Conservation (phyloP, 306 rosid species). For the Abrus pulchellus region DNA sequence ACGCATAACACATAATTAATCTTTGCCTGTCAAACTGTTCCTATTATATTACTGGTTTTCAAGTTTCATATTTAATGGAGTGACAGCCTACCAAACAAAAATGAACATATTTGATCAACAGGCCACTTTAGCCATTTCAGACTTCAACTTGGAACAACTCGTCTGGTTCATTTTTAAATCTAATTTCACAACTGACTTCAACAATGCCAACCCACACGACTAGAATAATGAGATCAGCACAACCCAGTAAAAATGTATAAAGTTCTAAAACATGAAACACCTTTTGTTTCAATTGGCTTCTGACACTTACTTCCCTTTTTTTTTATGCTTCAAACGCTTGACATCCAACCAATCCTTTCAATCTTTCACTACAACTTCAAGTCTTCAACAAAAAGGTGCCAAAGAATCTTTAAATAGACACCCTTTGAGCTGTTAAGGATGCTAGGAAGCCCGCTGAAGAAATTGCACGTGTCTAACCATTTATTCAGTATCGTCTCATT, state of each 20-base stretch:
- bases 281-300: neutral
- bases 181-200: neutral
- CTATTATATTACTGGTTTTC: neutral
- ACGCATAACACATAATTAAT: slow-evolving; percentile 19
- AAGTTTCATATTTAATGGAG: slow-evolving; percentile 2
- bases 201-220: neutral
- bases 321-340: neutral
- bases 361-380: neutral
- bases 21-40: slow-evolving; percentile 40
- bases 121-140: neutral
- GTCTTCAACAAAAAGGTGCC: neutral
- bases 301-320: neutral
- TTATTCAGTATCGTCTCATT: neutral
- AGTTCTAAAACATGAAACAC: neutral
- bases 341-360: neutral
- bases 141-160: slow-evolving; percentile 5
- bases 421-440: no score
- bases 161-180: neutral
- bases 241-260: neutral
- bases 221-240: neutral
- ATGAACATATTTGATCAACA: neutral
- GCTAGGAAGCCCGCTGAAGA: neutral
- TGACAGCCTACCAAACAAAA: slow-evolving; percentile 16
- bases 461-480: neutral
- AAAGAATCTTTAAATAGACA: neutral